Base-by-base conservation (phyloP, 148 eudicot species). In the Amaranthus palmeri region DNA sequence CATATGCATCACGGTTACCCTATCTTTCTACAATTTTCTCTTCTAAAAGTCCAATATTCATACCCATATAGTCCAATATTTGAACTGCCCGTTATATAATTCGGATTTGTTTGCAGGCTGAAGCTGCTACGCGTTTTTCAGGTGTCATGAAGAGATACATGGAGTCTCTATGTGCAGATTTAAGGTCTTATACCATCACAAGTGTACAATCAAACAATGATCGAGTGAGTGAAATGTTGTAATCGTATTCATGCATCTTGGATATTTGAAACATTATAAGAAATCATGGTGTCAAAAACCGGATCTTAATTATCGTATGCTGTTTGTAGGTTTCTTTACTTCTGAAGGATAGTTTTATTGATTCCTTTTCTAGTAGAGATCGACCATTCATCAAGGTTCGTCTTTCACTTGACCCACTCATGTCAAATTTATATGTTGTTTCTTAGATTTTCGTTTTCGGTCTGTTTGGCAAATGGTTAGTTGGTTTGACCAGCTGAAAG, bases 281-380 rank as follows among this genome's bases (percentile, higher is more conserved):
- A 18, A 42, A 11, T 25, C 47, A 64, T 44, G 54, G 13, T 10
- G n/a, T 3, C 2, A 43, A 36, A 3, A 17, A 13, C 49, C 45
- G 67, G 7, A 47, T 65, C n/a, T n/a, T 76, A 69, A 50, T 51
- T 69, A 36, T 43, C 42, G 0, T 7, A 36, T 62, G 68, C 47
- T 65, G 47, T 76, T 64, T 78, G 65, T 85, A 95, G 98, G 98
- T 95, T 76, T 89, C 97, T 14, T 75, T 95, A 78, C 97, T 95
- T 54, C 83, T 91, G 50, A 95, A 89, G 84, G 98, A 95, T 72
- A 95, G 93, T 79, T 95, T 85, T 78, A 76, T 95, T 72, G 97
- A 89, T 84, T 95, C 98, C 74, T 95, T 95, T 67, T 82, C 92
- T 55, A 69, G 76, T 54, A 88, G 68, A 78, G 97, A 91, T 73